Evolutionary conservation across 1,139 yeast genomes (phyloP), one percentile per base, ranked within the genome.

Genomic region (Nakaseomyces bracarensis): DNA sequence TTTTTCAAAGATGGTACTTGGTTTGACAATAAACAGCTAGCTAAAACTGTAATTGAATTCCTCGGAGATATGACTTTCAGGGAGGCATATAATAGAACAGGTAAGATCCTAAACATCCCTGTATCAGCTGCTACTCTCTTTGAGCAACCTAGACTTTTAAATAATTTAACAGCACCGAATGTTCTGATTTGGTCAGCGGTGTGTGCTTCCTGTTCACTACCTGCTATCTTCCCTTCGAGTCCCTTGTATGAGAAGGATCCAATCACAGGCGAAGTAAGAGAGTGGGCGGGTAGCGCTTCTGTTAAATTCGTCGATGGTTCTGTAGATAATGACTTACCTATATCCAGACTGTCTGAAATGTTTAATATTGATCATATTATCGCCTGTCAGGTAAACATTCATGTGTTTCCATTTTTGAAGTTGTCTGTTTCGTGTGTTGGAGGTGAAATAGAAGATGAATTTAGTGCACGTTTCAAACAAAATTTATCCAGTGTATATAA

Each of bases 351-450:
- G 15, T 83, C 94, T 38, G 98, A 91, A 61, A 84, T 91, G 89
- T 93, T 91, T 60, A 91, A 91, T 56, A 96, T 91, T 28, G 95
- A 91, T 59, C 96, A 93, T 60, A 89, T 91, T 47, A 85, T 91
- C 57, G 97, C 96, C 0, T 89, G 95, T 42, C 97, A 93, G 63
- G 98, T 91, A 1, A 86, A 93, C 55, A 96, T 97, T 0, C 98
- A 91, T 59, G 94, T 91, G 25, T 89, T 84, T 1, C 97, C 98
- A 2, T 73, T 91, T 40, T 68, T 91, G 50, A 77, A 77, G 49
- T 65, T 78, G 21, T 78, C 89, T 0, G 71, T 79, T 1, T 61
- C 82, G 43, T 75, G 78, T 53, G 78, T 79, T 27, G 87, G 85
- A n/a, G 84, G 82, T 9, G 81, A 73, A 45, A 68, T 78, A 43